Base-by-base conservation (phyloP, 1,139 yeast genomes). In the Yamadazyma sp. region DNA sequence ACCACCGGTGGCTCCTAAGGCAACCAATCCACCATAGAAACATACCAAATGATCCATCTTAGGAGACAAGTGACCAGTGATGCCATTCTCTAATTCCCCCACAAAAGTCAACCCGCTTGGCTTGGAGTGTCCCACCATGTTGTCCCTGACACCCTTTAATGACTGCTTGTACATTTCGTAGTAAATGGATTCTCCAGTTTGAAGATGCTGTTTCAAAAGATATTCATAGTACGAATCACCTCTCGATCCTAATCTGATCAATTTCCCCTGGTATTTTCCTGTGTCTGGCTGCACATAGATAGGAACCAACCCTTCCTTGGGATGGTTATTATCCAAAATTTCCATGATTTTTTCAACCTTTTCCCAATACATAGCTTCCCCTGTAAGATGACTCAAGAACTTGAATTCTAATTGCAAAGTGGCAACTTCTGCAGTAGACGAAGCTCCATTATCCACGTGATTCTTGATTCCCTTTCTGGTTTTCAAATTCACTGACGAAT, bases 31-130 rank as follows among this genome's bases (percentile, higher is more conserved):
- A 41, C 96, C 96, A 55, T 87, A 81, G 64, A 88, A 89, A 61
- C 98, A 91, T 17, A 88, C 97, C 48, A 88, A 69, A 62, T 91
- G 97, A 58, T 91, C 98, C 96, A 91, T 88, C 59, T 88, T 89
- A 15, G 81, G 67, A n/a, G 84, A 78, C 6, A 83, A 61, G 2
- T 68, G 64, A 0, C 83, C 82, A 11, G 60, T 64, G 15, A 87
- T 55, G 7, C 97, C 97, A 25, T 62, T 52, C 18, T 84, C 87
- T 38, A 80, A 73, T 60, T 91, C 98, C 10, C 96, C 96, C 45
- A 91, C 73, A 55, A 72, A 91, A 0, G 84, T 75, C 31, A 85
- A 67, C 2, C 75, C 76, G 48, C 65, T 77, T 5, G 96, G 95
- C 30, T 61, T 58, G 1, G 95, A 81, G 41, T 76, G 66, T 17